phyloP scores from a whole-genome alignment of 2,329 filamentous ascomycete species.

The Aspergillus awamori region DNA sequence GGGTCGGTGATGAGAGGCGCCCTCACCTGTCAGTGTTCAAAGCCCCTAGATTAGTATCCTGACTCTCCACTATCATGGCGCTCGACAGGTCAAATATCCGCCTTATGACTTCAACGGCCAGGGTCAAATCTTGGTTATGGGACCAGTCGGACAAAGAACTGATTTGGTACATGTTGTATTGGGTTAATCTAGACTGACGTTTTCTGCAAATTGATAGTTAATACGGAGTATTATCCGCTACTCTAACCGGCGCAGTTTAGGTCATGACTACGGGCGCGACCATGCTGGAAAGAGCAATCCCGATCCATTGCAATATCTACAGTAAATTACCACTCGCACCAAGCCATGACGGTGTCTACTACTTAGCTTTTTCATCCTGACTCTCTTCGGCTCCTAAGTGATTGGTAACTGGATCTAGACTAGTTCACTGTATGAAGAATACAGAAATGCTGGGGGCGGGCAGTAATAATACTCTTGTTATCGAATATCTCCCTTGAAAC shows the following conservation, averaged over 20 bases:
- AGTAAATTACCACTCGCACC: too few relatives aligned
- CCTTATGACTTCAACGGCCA: background rate
- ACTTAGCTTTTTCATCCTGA: background rate
- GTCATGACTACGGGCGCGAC: background rate
- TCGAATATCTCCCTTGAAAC: background rate
- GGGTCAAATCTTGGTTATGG: background rate
- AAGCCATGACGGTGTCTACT: background rate
- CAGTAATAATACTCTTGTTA: background rate
- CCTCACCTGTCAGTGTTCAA: background rate
- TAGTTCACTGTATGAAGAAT: too few relatives aligned
- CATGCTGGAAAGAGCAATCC: background rate
- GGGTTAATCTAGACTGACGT: background rate
- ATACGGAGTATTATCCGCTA: background rate
- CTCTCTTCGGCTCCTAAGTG: background rate
- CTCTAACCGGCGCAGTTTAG: background rate
- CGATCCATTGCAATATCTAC: too few relatives aligned
- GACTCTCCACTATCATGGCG: constrained; percentile 3
- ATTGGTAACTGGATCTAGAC: too few relatives aligned
- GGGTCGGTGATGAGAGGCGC: background rate
- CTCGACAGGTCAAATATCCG: constrained; percentile 9
- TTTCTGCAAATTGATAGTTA: background rate
- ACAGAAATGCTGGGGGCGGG: background rate
- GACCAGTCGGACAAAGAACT: background rate
- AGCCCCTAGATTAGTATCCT: background rate
- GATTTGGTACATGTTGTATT: background rate